phyloP scores from a whole-genome alignment of 306 rosid species.

The Quercus berberidifolia region DNA sequence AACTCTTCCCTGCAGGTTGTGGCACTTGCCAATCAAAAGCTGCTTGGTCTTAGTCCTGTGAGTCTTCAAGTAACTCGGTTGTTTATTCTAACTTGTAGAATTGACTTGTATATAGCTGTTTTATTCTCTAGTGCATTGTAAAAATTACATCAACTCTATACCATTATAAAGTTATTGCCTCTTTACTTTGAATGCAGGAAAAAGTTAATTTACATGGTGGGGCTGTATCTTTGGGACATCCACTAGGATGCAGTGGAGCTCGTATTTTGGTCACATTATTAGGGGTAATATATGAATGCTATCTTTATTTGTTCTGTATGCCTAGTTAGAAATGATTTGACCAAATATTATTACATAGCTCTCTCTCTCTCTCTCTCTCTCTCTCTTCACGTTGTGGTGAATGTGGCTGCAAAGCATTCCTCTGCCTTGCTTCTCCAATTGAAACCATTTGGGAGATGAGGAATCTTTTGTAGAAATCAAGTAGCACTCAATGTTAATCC shows the following conservation, averaged over 20 bases:
- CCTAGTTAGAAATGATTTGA: not conserved
- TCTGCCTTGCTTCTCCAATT: not conserved
- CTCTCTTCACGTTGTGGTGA: not conserved
- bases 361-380: not conserved
- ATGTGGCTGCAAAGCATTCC: not conserved
- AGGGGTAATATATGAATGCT: conserved; percentile 54
- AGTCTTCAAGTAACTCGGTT: conserved; percentile 35
- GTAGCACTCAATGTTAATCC: not conserved
- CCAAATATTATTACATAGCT: not conserved
- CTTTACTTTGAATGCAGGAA: conserved; percentile 53
- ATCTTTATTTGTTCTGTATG: not conserved
- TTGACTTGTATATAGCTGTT: not conserved
- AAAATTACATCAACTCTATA: not conserved
- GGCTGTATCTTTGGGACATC: conserved; percentile 94
- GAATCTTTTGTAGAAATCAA: not conserved
- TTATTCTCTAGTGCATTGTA: not conserved
- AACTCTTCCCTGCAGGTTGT: conserved; percentile 60
- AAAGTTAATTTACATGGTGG: conserved; percentile 83
- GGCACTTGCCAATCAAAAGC: conserved; percentile 86
- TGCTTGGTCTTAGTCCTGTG: conserved; percentile 83
- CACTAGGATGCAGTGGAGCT: conserved; percentile 97
- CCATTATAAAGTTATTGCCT: conserved; percentile 5
- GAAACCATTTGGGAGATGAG: not conserved
- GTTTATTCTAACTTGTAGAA: not conserved
- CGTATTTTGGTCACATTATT: conserved; percentile 82